These are phyloP conservation scores for Ophiostoma quercus DNA, from an alignment of 2,329 filamentous ascomycete genomes.

Conservation along the genomic window DNA sequence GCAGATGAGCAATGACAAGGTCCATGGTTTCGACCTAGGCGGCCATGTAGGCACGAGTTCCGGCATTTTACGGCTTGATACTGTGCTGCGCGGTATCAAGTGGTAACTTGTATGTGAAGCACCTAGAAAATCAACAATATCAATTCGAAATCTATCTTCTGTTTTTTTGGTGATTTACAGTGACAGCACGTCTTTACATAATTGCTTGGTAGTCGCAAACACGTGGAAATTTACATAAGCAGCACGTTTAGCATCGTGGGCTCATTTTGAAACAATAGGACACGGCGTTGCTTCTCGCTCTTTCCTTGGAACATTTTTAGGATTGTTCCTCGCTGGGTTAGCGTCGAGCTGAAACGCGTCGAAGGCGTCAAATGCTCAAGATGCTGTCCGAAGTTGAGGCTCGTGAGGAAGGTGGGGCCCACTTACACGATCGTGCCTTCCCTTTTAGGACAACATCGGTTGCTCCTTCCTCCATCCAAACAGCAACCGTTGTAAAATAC, in stretches of 20 bases:
- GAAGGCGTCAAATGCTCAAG: not conserved
- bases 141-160: not conserved
- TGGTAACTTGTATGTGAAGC: not conserved
- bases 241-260: no score
- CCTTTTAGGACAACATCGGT: not conserved
- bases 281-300: not conserved
- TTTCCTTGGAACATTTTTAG: not conserved
- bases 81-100: not conserved
- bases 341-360: not conserved
- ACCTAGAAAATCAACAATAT: not conserved
- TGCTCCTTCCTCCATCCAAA: not conserved
- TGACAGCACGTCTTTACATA: no score
- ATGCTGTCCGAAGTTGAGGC: not conserved
- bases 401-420: conserved; percentile 8
- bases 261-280: no score
- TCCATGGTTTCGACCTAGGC: no score
- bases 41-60: not conserved
- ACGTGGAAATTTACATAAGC: no score
- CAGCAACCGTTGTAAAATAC: not conserved
- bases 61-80: not conserved
- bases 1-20: no score
- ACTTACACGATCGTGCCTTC: conserved; percentile 9
- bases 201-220: no score
- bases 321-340: not conserved
- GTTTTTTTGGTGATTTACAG: not conserved